Conservation (phyloP, 148 eudicot genomes). For the Chenopodium formosanum region DNA sequence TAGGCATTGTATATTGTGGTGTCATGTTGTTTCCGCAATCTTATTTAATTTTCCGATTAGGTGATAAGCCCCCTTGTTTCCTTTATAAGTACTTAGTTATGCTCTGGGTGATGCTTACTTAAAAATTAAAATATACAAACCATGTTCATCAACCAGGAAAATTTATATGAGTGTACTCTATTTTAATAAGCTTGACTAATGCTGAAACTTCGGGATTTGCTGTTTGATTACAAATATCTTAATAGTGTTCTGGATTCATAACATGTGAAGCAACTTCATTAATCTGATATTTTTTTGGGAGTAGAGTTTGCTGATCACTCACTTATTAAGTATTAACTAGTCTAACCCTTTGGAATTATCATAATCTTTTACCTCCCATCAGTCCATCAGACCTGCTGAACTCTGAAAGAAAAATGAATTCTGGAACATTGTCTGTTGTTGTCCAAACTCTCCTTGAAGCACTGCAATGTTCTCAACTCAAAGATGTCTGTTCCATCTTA, state of each 20-base stretch:
- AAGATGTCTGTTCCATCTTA: conserved; percentile 27
- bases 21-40: neutral
- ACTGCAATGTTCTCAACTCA: conserved; percentile 10
- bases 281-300: too few relatives aligned
- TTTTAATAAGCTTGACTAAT: neutral
- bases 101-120: neutral
- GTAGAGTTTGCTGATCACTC: neutral
- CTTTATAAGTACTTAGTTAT: neutral
- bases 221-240: conserved; percentile 10
- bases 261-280: neutral
- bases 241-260: neutral
- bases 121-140: neutral
- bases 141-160: neutral
- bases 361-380: neutral
- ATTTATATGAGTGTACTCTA: neutral
- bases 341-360: neutral
- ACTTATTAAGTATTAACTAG: neutral
- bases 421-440: conserved; percentile 13
- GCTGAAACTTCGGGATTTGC: conserved; percentile 5
- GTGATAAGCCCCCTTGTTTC: too few relatives aligned
- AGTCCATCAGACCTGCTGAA: neutral
- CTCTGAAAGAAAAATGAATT: conserved; percentile 11
- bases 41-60: too few relatives aligned
- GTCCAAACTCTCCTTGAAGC: conserved; percentile 15
- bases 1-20: too few relatives aligned